Percentiles rank a stretch among this genome's conserved stretches.
phyloP scores from a whole-genome alignment of 192 early-diverging fungal species.

The Coemansia umbellata region DNA sequence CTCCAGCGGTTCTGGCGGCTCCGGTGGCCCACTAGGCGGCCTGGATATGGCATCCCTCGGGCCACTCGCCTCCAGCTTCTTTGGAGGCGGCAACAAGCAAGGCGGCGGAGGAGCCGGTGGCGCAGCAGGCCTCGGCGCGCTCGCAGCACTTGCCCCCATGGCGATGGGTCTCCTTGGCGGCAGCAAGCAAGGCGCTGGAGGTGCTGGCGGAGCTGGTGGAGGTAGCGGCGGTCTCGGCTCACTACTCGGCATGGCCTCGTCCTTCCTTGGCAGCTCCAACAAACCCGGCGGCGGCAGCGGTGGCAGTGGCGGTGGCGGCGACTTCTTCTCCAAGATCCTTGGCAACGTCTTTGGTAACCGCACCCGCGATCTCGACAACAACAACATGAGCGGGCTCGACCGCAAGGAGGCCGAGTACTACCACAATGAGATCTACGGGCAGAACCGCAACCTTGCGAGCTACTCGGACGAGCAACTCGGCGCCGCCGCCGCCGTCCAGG shows the following conservation, averaged over 20 bases:
- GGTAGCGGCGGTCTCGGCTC: conserved; percentile 31
- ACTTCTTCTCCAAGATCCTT: conserved; percentile 43
- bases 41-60: conserved; percentile 39
- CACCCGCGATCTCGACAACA: conserved; percentile 32
- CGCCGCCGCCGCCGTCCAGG: conserved; percentile 37
- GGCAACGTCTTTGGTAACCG: conserved; percentile 45
- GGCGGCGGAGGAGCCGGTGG: conserved; percentile 9
- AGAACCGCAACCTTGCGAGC: neutral
- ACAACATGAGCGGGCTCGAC: conserved; percentile 20
- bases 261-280: conserved; percentile 30
- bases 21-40: conserved; percentile 27
- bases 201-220: conserved; percentile 19
- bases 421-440: conserved; percentile 26
- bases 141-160: conserved; percentile 37
- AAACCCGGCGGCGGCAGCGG: conserved; percentile 11
- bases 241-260: conserved; percentile 35
- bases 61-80: conserved; percentile 24
- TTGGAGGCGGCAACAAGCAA: conserved; percentile 28
- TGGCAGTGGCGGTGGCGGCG: conserved; percentile 14
- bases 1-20: neutral
- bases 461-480: conserved; percentile 42
- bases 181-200: conserved; percentile 8
- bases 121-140: conserved; percentile 38
- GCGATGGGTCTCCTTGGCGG: conserved; percentile 37
- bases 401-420: conserved; percentile 15